Evolutionary conservation across 345 rosid species (phyloP).

Genomic region (Fremontodendron californicum): DNA sequence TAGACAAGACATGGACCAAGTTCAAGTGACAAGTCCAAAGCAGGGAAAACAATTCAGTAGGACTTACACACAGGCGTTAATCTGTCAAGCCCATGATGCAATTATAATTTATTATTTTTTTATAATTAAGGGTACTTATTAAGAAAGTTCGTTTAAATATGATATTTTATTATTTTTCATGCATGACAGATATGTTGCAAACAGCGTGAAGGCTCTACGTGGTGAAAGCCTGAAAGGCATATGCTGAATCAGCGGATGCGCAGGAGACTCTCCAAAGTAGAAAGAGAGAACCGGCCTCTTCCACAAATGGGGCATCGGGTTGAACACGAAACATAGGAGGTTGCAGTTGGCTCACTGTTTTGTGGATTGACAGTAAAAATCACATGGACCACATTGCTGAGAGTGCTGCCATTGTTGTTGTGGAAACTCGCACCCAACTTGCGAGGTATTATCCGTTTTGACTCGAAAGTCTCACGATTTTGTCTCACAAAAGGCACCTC

Average conservation of each 20-base stretch:
- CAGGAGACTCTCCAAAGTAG: conserved; percentile 50
- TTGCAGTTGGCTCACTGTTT: conserved; percentile 47
- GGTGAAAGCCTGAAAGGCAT: conserved; percentile 73
- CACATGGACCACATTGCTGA: conserved; percentile 63
- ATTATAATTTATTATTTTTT: no score
- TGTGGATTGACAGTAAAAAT: conserved; percentile 62
- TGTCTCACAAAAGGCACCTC: no score
- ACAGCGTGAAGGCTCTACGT: conserved; percentile 54
- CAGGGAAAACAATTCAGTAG: background rate
- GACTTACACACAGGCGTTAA: background rate
- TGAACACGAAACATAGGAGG: conserved; percentile 64
- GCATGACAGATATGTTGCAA: conserved; percentile 8
- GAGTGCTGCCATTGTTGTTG: conserved; percentile 70
- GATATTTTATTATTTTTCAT: no score
- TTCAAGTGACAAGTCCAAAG: background rate
- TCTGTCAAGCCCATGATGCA: background rate
- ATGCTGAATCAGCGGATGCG: conserved; percentile 55
- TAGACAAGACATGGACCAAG: background rate
- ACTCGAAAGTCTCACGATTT: no score
- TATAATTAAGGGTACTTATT: no score
- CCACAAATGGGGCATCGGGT: conserved; percentile 62
- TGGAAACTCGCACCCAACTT: no score
- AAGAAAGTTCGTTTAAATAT: no score
- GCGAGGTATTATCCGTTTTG: no score
- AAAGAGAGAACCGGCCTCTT: conserved; percentile 69